Base-by-base conservation (phyloP, 495 filamentous ascomycete genomes). In the Xanthoparmelia taractica region DNA sequence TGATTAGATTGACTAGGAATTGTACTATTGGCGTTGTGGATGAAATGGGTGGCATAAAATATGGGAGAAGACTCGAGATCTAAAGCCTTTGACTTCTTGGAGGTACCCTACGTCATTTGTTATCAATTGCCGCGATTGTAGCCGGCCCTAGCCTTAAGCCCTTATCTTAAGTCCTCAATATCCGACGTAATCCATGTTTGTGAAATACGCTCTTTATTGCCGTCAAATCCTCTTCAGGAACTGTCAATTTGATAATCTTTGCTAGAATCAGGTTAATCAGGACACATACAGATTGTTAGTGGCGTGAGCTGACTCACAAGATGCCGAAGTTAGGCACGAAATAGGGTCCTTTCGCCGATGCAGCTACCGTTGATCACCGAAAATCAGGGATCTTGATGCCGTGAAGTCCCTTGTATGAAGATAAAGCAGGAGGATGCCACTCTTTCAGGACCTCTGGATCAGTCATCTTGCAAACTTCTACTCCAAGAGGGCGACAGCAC, bases 401-500 rank as follows among this genome's bases (percentile, higher is more conserved):
- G 70, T 92, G 89, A 69, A 82, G 73, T 0, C 88, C 88, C 31
- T 69, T 76, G 66, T 92, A 94, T 18, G 72, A 73, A 2, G 85
- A 80, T 12, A 73, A 65, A 58, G 82, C 73, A 0, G 86, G 81
- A 48, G 79, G 72, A 64, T 76, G 81, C 89, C 88, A 92, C 1
- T 77, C 83, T 8, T 77, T 67, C 60, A 87, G 68, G 1, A 83
- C 70, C 36, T 70, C 70, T 17, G 69, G 64, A 64, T 87, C 82
- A 27, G 73, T 72, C 20, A 92, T 72, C 57, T 79, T 77, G 67
- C 82, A 92, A 4, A 92, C 82, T 61, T 89, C 83, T 15, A 92
- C 84, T 18, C 83, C 83, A 12, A 92, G 75, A 2, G 87, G 87
- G n/a, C 88, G 79, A 72, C 87, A 90, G 27, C 83, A 87, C 20